Base-by-base conservation (phyloP, 2,329 filamentous ascomycete genomes). In the Chaetomiaceae sp. region DNA sequence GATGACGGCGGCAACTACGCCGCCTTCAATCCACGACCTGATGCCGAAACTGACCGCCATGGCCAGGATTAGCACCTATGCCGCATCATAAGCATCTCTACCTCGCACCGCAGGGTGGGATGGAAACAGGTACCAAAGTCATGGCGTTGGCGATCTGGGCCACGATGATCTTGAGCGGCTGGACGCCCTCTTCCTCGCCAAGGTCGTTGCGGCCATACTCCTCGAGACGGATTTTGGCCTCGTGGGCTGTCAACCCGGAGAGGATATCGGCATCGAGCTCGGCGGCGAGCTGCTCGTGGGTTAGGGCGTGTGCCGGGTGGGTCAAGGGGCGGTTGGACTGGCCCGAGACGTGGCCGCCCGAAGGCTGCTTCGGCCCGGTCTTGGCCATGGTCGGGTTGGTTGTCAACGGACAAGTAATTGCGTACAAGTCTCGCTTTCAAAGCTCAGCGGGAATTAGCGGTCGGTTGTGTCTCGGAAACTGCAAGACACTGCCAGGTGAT, bases 81-180 rank as follows among this genome's bases (percentile, higher is more conserved):
- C 25, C 8, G 9, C 14, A 17, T 1, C 5, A 39, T 76, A 59
- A 76, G 68, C 69, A 72, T 77, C 31, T 20, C 37, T 6, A 31
- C 6, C 5, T 38, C 3, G 2, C 7, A 4, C 12, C 4, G 17
- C 6, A 40, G 19, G 14, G 12, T 17, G 27, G 6, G n/a, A 42
- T 29, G 27, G 20, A 4, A 14, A 71, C 75, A 61, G 71, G 61
- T 70, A 82, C 81, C 64, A 90, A 69, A 47, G 87, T 88, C 87
- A 90, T 89, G 54, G 87, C 87, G 73, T 91, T 91, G 64, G 84
- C 81, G 23, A 89, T 69, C 66, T 91, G 87, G 61, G 85, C 85
- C 51, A 87, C 71, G 40, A 91, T 70, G 31, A 91, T 88, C 62
- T 85, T 91, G 64, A 84, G 73, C 83, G 84, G 77, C 66, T 79